Percentiles rank a stretch among this genome's conserved stretches.
Evolutionary conservation across 768 basidiomycete species (phyloP).

Genomic region (Trametes meyenii): DNA sequence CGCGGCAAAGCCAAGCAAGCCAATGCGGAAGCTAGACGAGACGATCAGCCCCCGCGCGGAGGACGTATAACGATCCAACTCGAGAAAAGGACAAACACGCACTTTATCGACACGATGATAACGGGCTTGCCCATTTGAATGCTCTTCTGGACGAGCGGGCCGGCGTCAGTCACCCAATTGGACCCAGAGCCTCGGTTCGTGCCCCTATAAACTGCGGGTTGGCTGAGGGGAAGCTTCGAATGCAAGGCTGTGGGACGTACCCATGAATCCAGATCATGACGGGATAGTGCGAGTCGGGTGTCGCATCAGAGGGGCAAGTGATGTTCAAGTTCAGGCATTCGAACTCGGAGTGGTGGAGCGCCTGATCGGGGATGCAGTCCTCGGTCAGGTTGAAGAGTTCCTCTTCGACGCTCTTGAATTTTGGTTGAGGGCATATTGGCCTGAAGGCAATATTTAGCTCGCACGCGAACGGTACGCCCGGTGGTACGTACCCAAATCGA

Average conservation of each 20-base stretch:
- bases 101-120: conserved; percentile 79
- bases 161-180: conserved; percentile 78
- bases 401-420: conserved; percentile 55
- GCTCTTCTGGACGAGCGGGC: conserved; percentile 70
- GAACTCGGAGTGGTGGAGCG: conserved; percentile 69
- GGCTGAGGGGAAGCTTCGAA: conserved; percentile 7
- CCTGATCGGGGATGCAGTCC: conserved; percentile 55
- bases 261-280: conserved; percentile 91
- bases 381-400: conserved; percentile 61
- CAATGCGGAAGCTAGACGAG: conserved; percentile 66
- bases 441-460: conserved; percentile 38
- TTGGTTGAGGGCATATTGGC: conserved; percentile 74
- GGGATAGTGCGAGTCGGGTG: conserved; percentile 56
- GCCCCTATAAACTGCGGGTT: conserved; percentile 47
- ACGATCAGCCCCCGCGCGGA: conserved; percentile 18
- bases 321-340: conserved; percentile 83
- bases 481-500: conserved; percentile 57
- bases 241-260: conserved; percentile 42
- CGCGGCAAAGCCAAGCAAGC: conserved; percentile 77
- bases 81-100: conserved; percentile 33
- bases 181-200: conserved; percentile 75
- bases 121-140: conserved; percentile 63
- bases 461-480: background rate
- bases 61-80: conserved; percentile 9
- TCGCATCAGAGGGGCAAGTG: conserved; percentile 66